Base-by-base conservation (phyloP, 495 filamentous ascomycete genomes). In the Haplographium delicatum region DNA sequence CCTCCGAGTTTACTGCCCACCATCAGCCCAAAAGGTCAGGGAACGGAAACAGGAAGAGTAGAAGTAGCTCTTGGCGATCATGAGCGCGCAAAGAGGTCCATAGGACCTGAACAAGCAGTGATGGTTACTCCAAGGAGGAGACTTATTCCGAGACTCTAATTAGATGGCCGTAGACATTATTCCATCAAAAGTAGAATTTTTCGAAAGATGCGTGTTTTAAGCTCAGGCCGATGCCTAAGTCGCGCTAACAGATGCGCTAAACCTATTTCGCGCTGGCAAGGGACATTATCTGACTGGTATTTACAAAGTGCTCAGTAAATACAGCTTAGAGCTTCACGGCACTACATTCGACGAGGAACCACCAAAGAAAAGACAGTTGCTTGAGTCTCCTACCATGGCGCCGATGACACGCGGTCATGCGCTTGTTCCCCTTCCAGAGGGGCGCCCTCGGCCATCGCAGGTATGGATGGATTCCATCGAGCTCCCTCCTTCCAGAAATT, bases 141-240 rank as follows among this genome's bases (percentile, higher is more conserved):
- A 80, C 88, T 83, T 87, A 82, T 81, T 84, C 88, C 93, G 93
- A 94, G 93, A 98, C 93, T 98, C 93, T 98, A 98, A 91, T 89
- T 88, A 88, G 79, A 82, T 86, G 84, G 90, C 93, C 85, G 71
- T 76, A 78, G 84, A 93, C 85, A 94, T 91, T 88, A 72, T 67
- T n/a, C n/a, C n/a, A n/a, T n/a, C n/a, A n/a, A n/a, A n/a, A n/a
- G n/a, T n/a, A n/a, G n/a, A n/a, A n/a, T n/a, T n/a, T n/a, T n/a
- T n/a, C n/a, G n/a, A n/a, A n/a, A n/a, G n/a, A n/a, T n/a, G n/a
- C n/a, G n/a, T n/a, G n/a, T n/a, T n/a, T n/a, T n/a, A n/a, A n/a
- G n/a, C n/a, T n/a, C n/a, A n/a, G n/a, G n/a, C n/a, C n/a, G n/a
- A n/a, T n/a, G n/a, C n/a, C n/a, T n/a, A n/a, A n/a, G n/a, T n/a